phyloP scores from a whole-genome alignment of 1,284 basidiomycete genomes.

The Apiotrichum sp. region DNA sequence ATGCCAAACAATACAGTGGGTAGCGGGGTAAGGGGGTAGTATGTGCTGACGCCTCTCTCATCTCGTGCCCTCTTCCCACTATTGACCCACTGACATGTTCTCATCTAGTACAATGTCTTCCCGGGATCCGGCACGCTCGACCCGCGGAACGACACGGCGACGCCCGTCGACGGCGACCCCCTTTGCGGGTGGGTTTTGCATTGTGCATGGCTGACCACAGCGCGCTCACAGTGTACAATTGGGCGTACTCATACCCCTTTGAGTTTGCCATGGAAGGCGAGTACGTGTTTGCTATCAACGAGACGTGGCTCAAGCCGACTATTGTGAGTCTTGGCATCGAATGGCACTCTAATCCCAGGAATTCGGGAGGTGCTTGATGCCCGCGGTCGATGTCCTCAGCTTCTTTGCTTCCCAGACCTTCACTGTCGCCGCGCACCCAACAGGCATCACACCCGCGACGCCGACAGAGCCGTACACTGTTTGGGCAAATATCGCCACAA shows the following conservation, averaged over 20 bases:
- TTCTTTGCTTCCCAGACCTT: conserved; percentile 42
- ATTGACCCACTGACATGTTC: no score
- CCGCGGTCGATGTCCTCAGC: conserved; percentile 25
- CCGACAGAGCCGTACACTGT: conserved; percentile 26
- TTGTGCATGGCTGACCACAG: background rate
- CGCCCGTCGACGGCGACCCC: conserved; percentile 22
- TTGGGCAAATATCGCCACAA: conserved; percentile 23
- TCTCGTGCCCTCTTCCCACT: background rate
- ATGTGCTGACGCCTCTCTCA: background rate
- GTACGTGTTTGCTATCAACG: conserved; percentile 45
- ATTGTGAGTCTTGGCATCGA: conserved; percentile 24
- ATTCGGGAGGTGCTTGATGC: conserved; percentile 29
- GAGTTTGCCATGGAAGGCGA: conserved; percentile 35
- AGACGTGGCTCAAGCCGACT: conserved; percentile 40
- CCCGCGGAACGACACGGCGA: conserved; percentile 14
- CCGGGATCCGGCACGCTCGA: conserved; percentile 25
- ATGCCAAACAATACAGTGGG: conserved; percentile 34
- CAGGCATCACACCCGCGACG: conserved; percentile 7
- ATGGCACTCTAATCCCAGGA: background rate
- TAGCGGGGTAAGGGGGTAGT: background rate
- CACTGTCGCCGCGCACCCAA: conserved; percentile 32
- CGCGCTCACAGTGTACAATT: conserved; percentile 14
- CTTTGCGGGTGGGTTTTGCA: conserved; percentile 30
- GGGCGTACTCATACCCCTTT: conserved; percentile 29
- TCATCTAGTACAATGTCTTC: conserved; percentile 31